Conservation (phyloP, 176 grass and related monocot species). For the Ampelocalamus luodianensis region DNA sequence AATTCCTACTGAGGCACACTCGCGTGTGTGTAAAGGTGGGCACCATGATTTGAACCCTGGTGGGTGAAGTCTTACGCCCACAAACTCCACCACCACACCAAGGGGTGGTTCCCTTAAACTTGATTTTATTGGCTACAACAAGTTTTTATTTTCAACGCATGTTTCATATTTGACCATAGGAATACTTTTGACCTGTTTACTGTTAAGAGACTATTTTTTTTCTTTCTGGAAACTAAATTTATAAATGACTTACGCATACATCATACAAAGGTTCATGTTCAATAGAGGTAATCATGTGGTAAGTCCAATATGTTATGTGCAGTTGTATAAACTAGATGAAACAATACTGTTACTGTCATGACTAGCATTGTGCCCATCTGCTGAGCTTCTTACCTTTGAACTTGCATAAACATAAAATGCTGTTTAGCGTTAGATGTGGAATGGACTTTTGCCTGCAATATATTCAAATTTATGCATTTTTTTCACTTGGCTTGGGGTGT, state of each 20-base stretch:
- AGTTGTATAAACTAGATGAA: background rate
- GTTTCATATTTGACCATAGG: conserved; percentile 16
- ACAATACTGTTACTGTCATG: background rate
- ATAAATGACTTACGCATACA: background rate
- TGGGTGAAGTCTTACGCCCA: no score
- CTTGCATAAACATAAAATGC: conserved; percentile 9
- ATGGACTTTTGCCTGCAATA: conserved; percentile 13
- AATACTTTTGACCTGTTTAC: background rate
- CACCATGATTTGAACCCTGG: no score
- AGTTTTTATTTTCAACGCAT: background rate
- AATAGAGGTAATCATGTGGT: background rate
- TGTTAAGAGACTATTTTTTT: background rate
- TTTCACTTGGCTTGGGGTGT: conserved; percentile 20
- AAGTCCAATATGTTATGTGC: conserved; percentile 15
- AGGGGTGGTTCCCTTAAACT: background rate
- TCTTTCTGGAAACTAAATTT: background rate
- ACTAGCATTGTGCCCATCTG: background rate
- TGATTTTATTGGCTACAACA: background rate
- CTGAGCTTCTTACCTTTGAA: conserved; percentile 28
- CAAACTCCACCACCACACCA: no score
- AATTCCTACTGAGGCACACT: no score
- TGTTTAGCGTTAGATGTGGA: background rate
- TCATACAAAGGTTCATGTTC: background rate
- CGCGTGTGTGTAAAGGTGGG: no score
- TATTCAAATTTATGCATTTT: background rate